Conservation (phyloP, 2,329 filamentous ascomycete genomes). For the Hortaea werneckii region DNA sequence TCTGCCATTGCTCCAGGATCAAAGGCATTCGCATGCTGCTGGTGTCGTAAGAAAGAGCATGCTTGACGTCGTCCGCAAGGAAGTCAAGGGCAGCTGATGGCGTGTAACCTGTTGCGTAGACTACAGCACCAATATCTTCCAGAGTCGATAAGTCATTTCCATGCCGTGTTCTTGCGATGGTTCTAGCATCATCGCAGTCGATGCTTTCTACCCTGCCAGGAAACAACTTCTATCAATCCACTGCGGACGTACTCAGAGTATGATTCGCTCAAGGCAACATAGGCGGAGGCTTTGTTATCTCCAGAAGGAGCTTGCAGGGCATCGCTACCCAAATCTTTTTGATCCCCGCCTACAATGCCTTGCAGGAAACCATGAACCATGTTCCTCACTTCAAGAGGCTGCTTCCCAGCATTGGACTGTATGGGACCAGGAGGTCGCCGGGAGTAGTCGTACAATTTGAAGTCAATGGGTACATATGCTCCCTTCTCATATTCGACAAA, state of each 20-base stretch:
- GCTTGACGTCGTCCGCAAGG: slow-evolving; percentile 47
- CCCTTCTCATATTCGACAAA: slow-evolving; percentile 30
- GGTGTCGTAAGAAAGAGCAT: slow-evolving; percentile 47
- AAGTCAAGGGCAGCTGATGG: slow-evolving; percentile 55
- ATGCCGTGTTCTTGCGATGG: too few species aligned
- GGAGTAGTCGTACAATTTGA: slow-evolving; percentile 59
- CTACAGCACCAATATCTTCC: slow-evolving; percentile 52
- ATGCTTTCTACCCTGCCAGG: slow-evolving; percentile 24
- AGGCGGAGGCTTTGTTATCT: slow-evolving; percentile 34
- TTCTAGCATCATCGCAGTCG: neutral
- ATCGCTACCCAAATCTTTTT: slow-evolving; percentile 25
- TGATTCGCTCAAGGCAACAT: slow-evolving; percentile 58
- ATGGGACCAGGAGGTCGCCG: slow-evolving; percentile 50
- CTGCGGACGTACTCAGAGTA: slow-evolving; percentile 66
- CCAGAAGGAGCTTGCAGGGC: slow-evolving; percentile 14
- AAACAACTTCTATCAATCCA: slow-evolving; percentile 35
- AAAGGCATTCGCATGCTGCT: slow-evolving; percentile 48
- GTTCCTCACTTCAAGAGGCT: slow-evolving; percentile 42
- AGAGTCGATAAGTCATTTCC: slow-evolving; percentile 22
- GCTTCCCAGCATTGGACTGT: slow-evolving; percentile 53
- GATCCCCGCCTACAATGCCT: slow-evolving; percentile 35
- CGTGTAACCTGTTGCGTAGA: slow-evolving; percentile 69
- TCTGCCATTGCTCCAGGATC: slow-evolving; percentile 48
- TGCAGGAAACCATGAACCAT: slow-evolving; percentile 19
- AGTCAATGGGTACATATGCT: slow-evolving; percentile 62